A percentile compares a stretch with the other conserved stretches of the same genome.
Conservation (phyloP, 805 yeast genomes). For the Vanderwaltozyma polyspora region DNA sequence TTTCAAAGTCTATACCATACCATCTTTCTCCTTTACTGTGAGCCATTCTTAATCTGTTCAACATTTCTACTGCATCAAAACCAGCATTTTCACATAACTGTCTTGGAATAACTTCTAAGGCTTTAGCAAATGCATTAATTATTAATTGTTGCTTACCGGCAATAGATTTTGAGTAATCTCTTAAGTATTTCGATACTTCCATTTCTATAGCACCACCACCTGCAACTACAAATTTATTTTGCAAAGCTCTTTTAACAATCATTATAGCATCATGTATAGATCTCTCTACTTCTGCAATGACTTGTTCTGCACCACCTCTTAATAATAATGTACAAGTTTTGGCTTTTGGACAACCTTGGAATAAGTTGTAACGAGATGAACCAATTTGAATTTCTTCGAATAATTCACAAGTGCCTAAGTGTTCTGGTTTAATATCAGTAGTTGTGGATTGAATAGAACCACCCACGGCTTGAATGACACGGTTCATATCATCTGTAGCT, state of each 20-base stretch:
- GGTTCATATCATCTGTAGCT: constrained; percentile 74
- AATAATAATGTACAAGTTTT: constrained; percentile 86
- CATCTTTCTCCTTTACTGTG: constrained; percentile 89
- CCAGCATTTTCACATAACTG: constrained; percentile 99
- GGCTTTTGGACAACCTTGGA: constrained; percentile 85
- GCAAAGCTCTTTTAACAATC: constrained; percentile 92
- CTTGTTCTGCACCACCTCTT: constrained; percentile 98
- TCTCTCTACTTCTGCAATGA: constrained; percentile 94
- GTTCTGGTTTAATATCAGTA: constrained; percentile 53
- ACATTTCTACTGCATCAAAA: constrained; percentile 88
- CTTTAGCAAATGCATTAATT: constrained; percentile 85
- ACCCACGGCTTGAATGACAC: constrained; percentile 90
- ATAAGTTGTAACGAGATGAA: constrained; percentile 85
- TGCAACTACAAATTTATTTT: constrained; percentile 79
- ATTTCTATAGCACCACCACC: constrained; percentile 99
- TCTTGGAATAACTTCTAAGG: constrained; percentile 91
- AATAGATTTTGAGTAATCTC: constrained; percentile 77
- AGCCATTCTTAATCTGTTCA: constrained; percentile 81
- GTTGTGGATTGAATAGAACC: constrained; percentile 77
- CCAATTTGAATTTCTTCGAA: constrained; percentile 97
- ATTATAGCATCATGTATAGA: constrained; percentile 96
- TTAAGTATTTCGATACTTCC: constrained; percentile 82
- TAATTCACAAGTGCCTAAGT: constrained; percentile 71
- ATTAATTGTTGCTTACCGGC: constrained; percentile 95
- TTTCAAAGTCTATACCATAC: constrained; percentile 87